Percentiles rank a stretch among this genome's conserved stretches.
Conservation (phyloP, 495 filamentous ascomycete species). For the Penicillium cosmopolitanum region DNA sequence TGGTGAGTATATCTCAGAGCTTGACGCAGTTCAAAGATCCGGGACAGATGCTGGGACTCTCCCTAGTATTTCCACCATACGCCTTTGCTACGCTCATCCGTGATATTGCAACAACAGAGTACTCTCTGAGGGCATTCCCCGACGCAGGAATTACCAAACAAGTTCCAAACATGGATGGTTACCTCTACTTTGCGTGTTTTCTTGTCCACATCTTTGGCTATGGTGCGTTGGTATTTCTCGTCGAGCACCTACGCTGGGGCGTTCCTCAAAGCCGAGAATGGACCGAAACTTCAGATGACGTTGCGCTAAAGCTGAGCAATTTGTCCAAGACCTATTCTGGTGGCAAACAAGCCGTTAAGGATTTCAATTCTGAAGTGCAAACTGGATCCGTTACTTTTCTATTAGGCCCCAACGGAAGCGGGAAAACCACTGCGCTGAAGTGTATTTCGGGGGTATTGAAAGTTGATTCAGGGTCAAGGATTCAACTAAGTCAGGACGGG, state of each 20-base stretch:
- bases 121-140: neutral
- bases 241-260: slow-evolving; percentile 1
- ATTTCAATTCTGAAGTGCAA: neutral
- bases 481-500: slow-evolving; percentile 57
- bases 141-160: neutral
- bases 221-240: neutral
- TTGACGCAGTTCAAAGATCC: neutral
- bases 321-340: slow-evolving; percentile 1
- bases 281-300: slow-evolving; percentile 1
- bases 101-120: slow-evolving; percentile 4
- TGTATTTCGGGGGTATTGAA: slow-evolving; percentile 78
- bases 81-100: neutral
- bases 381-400: slow-evolving; percentile 44
- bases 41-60: neutral
- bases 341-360: neutral
- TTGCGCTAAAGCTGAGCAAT: neutral
- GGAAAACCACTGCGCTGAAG: slow-evolving; percentile 87
- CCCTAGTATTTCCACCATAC: neutral
- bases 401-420: slow-evolving; percentile 83
- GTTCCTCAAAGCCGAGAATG: neutral
- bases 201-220: neutral
- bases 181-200: slow-evolving; percentile 5
- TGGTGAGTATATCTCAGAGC: neutral
- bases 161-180: neutral
- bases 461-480: slow-evolving; percentile 67